phyloP scores from a whole-genome alignment of 2,329 filamentous ascomycete species.

The Fusarium palustre region DNA sequence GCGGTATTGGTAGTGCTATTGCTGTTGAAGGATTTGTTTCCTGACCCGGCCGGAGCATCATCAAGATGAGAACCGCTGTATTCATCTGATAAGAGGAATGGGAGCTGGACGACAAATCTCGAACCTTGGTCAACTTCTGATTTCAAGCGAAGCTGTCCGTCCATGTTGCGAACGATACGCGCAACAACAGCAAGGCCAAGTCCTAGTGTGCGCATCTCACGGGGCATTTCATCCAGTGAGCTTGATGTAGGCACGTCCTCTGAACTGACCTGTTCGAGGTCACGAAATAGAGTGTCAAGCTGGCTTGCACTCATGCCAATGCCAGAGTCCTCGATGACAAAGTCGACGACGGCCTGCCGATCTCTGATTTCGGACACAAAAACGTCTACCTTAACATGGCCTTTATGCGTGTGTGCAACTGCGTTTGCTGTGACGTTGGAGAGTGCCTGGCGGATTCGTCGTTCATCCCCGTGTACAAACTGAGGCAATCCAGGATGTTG shows the following conservation, averaged over 20 bases:
- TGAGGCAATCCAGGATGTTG: constrained; percentile 76
- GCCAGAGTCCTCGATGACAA: constrained; percentile 81
- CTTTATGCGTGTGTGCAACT: constrained; percentile 78
- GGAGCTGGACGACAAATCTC: constrained; percentile 82
- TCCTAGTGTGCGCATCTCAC: constrained; percentile 68
- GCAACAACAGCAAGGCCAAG: constrained; percentile 91
- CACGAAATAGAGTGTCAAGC: constrained; percentile 68
- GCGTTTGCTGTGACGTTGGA: constrained; percentile 88
- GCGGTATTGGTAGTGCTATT: constrained; percentile 41
- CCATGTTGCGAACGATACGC: constrained; percentile 88
- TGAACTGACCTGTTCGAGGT: constrained; percentile 68
- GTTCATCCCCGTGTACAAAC: constrained; percentile 80
- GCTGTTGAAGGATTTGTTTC: constrained; percentile 19
- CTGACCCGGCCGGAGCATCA: constrained; percentile 1
- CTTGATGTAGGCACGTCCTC: constrained; percentile 53
- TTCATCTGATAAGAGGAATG: constrained; percentile 72
- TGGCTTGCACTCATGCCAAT: constrained; percentile 74
- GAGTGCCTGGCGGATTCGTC: constrained; percentile 83
- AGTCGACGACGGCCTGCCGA: constrained; percentile 74
- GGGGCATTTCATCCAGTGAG: constrained; percentile 46
- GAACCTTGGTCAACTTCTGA: constrained; percentile 87
- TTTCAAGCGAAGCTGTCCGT: constrained; percentile 85
- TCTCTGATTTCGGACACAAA: constrained; percentile 69
- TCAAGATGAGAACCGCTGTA: constrained; percentile 37
- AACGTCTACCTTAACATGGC: constrained; percentile 77